Percentiles rank a stretch among this genome's conserved stretches.
Conservation (phyloP, 2,329 filamentous ascomycete species). For the Aphanocladium album region DNA sequence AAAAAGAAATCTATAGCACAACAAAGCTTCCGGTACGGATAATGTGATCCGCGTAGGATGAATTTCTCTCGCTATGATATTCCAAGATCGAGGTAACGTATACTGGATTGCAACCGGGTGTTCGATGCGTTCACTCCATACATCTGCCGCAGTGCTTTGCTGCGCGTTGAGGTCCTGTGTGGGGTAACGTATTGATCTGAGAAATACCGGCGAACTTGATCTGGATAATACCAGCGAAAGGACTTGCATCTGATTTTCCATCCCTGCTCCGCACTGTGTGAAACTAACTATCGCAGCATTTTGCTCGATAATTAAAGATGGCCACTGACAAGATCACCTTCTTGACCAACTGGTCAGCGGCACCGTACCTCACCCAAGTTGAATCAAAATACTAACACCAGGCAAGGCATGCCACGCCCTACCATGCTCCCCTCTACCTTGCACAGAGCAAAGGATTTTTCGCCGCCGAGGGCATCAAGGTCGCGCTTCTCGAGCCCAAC, state of each 20-base stretch:
- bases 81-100: constrained; percentile 38
- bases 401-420: constrained; percentile 71
- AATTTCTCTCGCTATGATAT: constrained; percentile 26
- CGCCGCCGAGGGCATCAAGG: constrained; percentile 69
- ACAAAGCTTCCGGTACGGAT: constrained; percentile 9
- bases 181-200: constrained; percentile 47
- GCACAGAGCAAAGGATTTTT: constrained; percentile 73
- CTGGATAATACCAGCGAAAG: constrained; percentile 85
- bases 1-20: neutral
- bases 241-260: constrained; percentile 66
- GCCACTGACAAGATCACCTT: constrained; percentile 82
- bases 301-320: constrained; percentile 52
- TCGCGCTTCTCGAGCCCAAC: constrained; percentile 72
- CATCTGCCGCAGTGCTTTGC: neutral
- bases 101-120: constrained; percentile 31
- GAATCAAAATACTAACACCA: constrained; percentile 11
- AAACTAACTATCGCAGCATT: constrained; percentile 45
- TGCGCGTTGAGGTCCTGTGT: neutral
- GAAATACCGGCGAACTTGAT: constrained; percentile 83
- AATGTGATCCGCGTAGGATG: constrained; percentile 4
- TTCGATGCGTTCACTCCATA: constrained; percentile 9
- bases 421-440: constrained; percentile 73
- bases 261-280: constrained; percentile 26
- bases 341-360: constrained; percentile 70
- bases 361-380: neutral